Conservation (phyloP, 257 asterid genomes). For the Solanum sitiens region DNA sequence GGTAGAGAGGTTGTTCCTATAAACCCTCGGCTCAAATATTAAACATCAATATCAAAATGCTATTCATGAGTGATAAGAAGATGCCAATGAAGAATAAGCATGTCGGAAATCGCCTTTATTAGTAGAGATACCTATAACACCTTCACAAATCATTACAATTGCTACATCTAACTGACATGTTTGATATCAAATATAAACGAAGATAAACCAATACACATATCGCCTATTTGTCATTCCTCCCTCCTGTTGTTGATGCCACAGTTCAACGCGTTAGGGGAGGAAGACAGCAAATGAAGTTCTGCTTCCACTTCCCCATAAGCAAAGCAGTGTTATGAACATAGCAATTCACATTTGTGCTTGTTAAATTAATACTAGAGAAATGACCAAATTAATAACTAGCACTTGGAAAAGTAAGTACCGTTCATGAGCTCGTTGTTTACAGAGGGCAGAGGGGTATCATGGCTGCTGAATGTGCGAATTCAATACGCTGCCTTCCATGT, state of each 20-base stretch:
- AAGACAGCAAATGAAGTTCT: neutral
- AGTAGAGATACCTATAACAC: neutral
- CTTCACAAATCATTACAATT: neutral
- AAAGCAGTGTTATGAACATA: neutral
- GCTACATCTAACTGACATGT: neutral
- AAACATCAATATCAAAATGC: neutral
- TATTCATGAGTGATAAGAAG: neutral
- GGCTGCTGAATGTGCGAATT: neutral
- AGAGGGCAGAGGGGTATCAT: neutral
- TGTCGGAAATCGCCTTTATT: neutral
- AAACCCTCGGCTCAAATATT: neutral
- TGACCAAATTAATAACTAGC: neutral
- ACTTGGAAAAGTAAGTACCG: neutral
- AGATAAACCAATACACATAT: neutral
- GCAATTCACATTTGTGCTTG: neutral
- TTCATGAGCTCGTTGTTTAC: neutral
- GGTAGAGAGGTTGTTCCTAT: neutral
- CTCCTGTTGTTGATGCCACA: neutral
- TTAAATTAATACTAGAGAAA: neutral
- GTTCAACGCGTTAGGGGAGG: neutral
- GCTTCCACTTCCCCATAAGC: neutral
- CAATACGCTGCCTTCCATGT: neutral
- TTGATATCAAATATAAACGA: neutral
- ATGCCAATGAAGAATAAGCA: neutral
- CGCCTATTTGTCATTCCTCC: neutral